Evolutionary conservation across 805 yeast genomes (phyloP).

Genomic region (Ogataea populi-albae): DNA sequence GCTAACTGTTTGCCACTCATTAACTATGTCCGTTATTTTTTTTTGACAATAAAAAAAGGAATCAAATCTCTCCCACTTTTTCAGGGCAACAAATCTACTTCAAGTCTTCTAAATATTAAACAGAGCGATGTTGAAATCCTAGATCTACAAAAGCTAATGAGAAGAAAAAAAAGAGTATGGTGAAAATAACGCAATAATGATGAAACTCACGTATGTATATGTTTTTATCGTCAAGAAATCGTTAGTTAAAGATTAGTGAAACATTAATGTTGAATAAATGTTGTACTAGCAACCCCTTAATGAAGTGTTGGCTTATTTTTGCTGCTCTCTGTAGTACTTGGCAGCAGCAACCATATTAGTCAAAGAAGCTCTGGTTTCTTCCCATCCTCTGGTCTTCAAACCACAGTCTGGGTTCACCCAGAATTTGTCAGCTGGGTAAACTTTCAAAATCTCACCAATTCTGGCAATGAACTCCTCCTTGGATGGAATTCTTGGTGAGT

Average conservation of each 20-base stretch:
- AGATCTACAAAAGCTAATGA: constrained; percentile 28
- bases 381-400: constrained; percentile 99
- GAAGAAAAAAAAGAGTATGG: constrained; percentile 23
- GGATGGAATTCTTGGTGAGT: constrained; percentile 99
- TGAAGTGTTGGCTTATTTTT: constrained; percentile 21
- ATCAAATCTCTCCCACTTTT: too few relatives aligned
- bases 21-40: too few relatives aligned
- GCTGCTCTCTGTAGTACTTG: constrained; percentile 74
- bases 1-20: too few relatives aligned
- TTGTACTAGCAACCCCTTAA: constrained; percentile 10
- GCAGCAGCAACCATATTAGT: constrained; percentile 99
- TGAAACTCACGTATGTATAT: too few relatives aligned
- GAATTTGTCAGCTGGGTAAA: constrained; percentile 96
- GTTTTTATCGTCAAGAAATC: constrained; percentile 14
- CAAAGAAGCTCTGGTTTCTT: constrained; percentile 90
- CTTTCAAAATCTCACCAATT: constrained; percentile 91
- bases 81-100: too few relatives aligned
- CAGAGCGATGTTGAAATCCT: constrained; percentile 50
- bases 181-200: constrained; percentile 15
- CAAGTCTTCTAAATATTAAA: constrained; percentile 12
- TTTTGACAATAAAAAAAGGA: too few relatives aligned
- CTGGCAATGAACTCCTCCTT: constrained; percentile 93
- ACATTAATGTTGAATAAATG: constrained; percentile 41
- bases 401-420: constrained; percentile 99
- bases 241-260: constrained; percentile 13